These are phyloP conservation scores for Aegilops bicornis DNA, from an alignment of 176 grass and related monocot genomes.

Conservation along the genomic window DNA sequence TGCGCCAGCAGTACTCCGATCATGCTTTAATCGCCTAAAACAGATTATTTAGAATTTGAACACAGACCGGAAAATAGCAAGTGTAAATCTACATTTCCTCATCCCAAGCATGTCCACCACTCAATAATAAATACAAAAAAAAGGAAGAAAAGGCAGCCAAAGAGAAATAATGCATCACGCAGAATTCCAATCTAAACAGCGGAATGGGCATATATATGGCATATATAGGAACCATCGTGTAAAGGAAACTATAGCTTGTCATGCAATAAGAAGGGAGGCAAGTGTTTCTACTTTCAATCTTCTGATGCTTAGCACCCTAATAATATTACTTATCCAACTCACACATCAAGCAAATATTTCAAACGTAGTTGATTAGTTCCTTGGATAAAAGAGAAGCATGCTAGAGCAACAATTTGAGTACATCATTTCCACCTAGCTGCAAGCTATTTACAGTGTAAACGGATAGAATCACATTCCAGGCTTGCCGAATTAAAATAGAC, in stretches of 20 bases:
- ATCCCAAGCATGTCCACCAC: not conserved
- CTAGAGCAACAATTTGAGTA: not conserved
- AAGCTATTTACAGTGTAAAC: not conserved
- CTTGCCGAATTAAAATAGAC: constrained; percentile 7
- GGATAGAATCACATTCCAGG: not conserved
- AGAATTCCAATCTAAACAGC: not conserved
- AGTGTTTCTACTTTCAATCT: constrained; percentile 9
- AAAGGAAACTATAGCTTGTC: constrained; percentile 1
- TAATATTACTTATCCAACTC: not conserved
- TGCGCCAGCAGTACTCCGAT: not conserved
- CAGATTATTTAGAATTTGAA: not conserved
- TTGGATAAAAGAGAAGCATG: constrained; percentile 17
- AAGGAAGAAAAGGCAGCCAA: not conserved
- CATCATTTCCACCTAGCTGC: constrained; percentile 2
- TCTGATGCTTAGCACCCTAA: not conserved
- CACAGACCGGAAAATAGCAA: not conserved
- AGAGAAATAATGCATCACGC: not conserved
- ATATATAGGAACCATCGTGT: not conserved
- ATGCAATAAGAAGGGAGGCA: not conserved
- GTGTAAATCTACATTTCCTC: not conserved
- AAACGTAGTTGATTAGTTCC: not conserved
- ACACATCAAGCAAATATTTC: not conserved
- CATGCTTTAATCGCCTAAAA: constrained; percentile 4
- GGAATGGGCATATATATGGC: not conserved
- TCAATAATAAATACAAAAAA: not conserved